Conservation (phyloP, 1,284 basidiomycete species). For the Ceratobasidium theobromae region DNA sequence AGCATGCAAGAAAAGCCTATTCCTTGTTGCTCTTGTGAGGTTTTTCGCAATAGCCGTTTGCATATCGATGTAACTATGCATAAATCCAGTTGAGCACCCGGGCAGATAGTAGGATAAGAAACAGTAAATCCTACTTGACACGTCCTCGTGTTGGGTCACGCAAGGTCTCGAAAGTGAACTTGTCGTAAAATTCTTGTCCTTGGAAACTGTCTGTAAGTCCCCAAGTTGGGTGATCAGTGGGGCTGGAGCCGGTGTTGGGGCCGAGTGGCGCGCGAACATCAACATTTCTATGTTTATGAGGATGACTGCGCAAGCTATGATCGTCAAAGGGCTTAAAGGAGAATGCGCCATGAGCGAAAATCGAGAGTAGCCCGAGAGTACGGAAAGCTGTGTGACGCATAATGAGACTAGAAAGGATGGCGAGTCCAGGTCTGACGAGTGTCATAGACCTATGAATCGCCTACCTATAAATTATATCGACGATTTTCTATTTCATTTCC, state of each 20-base stretch:
- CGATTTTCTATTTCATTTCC: no score
- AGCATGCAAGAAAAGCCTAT: conserved; percentile 36
- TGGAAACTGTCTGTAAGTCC: conserved; percentile 47
- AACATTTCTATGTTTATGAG: neutral
- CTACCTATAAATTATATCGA: no score
- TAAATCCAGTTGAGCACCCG: neutral
- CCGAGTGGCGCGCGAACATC: neutral
- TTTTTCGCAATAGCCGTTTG: conserved; percentile 34
- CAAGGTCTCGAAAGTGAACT: conserved; percentile 55
- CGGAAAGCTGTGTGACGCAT: neutral
- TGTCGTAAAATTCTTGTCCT: conserved; percentile 53
- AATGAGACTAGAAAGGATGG: neutral
- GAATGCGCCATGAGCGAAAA: neutral
- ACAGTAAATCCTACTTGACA: conserved; percentile 60
- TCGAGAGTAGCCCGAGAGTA: neutral
- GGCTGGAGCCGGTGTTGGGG: no score
- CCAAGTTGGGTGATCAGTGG: no score
- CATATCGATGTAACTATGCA: conserved; percentile 36
- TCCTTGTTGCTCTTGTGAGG: conserved; percentile 30
- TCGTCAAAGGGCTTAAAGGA: neutral
- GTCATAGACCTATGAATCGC: no score
- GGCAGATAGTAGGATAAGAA: neutral
- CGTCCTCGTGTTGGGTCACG: conserved; percentile 62
- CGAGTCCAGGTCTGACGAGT: no score
- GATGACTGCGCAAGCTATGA: neutral